A percentile compares a stretch with the other conserved stretches of the same genome.
Evolutionary conservation across 371 early-diverging fungal species (phyloP).

Genomic region (Mucor velutinosus): DNA sequence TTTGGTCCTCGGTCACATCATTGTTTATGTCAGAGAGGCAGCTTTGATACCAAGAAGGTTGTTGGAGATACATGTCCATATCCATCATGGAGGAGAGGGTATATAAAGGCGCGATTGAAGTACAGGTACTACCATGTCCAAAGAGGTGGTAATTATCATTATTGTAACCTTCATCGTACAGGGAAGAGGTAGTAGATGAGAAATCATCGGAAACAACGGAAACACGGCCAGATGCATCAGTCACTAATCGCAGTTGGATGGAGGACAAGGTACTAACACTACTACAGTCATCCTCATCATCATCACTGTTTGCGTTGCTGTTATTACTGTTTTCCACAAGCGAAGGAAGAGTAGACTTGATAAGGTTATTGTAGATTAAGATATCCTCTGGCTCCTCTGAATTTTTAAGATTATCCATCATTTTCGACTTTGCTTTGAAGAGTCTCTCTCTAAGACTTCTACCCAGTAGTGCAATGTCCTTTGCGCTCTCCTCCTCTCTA

Average conservation of each 20-base stretch:
- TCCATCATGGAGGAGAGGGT: constrained; percentile 16
- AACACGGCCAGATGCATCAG: constrained; percentile 16
- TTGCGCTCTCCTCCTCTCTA: not conserved
- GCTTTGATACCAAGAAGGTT: not conserved
- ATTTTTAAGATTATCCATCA: constrained; percentile 23
- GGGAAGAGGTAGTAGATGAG: constrained; percentile 3
- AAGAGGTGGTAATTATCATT: not conserved
- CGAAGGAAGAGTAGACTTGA: constrained; percentile 1
- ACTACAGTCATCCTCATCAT: constrained; percentile 23
- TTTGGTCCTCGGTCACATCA: constrained; percentile 33
- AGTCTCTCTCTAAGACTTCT: constrained; percentile 20
- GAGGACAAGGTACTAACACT: constrained; percentile 20
- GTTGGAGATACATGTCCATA: constrained; percentile 9
- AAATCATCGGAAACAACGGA: constrained; percentile 13
- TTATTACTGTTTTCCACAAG: not conserved
- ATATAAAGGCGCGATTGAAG: constrained; percentile 13
- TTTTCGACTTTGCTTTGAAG: constrained; percentile 17
- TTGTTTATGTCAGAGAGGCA: not conserved
- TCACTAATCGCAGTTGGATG: constrained; percentile 14
- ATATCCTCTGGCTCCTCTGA: constrained; percentile 20
- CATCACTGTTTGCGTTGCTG: not conserved
- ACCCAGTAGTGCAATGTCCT: constrained; percentile 3
- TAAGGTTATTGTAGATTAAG: constrained; percentile 22
- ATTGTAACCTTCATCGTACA: not conserved
- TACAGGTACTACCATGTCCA: not conserved